Conservation (phyloP, 768 basidiomycete genomes). For the Cystobasidiopsis lactophilus region DNA sequence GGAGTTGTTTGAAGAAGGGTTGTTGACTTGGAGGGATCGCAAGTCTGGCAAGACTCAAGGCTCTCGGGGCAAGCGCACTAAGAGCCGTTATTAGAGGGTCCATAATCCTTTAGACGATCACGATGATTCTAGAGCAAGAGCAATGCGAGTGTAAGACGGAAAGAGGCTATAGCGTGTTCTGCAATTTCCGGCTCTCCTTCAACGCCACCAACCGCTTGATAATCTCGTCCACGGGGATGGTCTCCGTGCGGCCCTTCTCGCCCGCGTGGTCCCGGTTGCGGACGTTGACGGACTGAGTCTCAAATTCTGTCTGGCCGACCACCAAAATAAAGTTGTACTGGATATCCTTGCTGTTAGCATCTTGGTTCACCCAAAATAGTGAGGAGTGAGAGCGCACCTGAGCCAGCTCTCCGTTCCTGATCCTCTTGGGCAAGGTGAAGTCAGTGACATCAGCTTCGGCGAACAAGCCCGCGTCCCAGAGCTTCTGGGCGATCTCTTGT, state of each 20-base stretch:
- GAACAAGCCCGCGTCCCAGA: constrained; percentile 50
- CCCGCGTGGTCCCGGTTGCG: constrained; percentile 86
- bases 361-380: constrained; percentile 34
- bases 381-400: constrained; percentile 99
- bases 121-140: no score
- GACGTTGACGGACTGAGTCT: constrained; percentile 70
- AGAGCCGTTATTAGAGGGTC: no score
- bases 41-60: no score
- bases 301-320: constrained; percentile 80
- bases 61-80: no score
- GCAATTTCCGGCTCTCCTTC: constrained; percentile 37
- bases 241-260: constrained; percentile 46
- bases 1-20: no score
- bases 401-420: constrained; percentile 85
- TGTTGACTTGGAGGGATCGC: no score
- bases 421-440: constrained; percentile 88
- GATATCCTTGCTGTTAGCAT: background rate
- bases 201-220: constrained; percentile 46
- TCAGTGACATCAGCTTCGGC: constrained; percentile 81
- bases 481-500: constrained; percentile 45
- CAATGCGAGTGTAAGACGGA: no score
- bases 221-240: constrained; percentile 45
- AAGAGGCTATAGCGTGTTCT: constrained; percentile 36
- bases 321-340: constrained; percentile 32
- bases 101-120: no score